These are phyloP conservation scores for Orbilia blumenaviensis DNA, from an alignment of 2,329 filamentous ascomycete genomes.

Conservation along the genomic window DNA sequence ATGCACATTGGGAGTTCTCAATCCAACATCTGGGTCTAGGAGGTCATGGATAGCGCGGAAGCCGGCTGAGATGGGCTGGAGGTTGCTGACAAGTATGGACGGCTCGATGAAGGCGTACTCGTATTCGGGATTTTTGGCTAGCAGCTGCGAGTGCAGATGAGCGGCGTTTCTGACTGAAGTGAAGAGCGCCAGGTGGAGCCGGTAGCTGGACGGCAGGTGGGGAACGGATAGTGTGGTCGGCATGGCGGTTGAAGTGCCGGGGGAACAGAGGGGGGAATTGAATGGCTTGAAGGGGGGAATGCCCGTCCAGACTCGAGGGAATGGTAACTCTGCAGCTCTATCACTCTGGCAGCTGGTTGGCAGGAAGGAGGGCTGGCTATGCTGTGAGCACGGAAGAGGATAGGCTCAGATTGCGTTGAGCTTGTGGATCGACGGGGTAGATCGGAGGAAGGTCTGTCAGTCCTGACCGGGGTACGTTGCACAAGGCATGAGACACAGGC, in stretches of 20 bases:
- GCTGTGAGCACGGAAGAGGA: constrained; percentile 6
- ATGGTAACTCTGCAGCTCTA: too few species aligned
- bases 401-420: constrained; percentile 4
- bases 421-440: background rate
- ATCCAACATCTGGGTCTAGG: constrained; percentile 63
- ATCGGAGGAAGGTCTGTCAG: background rate
- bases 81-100: constrained; percentile 69
- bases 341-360: background rate
- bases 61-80: constrained; percentile 71
- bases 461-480: constrained; percentile 3
- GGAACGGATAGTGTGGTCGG: constrained; percentile 77
- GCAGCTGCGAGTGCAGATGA: constrained; percentile 81
- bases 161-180: constrained; percentile 77
- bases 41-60: constrained; percentile 79
- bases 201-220: constrained; percentile 74
- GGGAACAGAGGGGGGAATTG: background rate
- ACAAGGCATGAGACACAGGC: background rate
- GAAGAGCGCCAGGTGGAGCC: constrained; percentile 79
- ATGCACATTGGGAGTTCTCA: constrained; percentile 86
- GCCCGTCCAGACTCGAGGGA: too few species aligned
- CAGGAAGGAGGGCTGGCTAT: background rate
- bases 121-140: constrained; percentile 83
- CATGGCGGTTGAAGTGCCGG: constrained; percentile 56
- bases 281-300: background rate
- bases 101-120: constrained; percentile 96